Evolutionary conservation across 225 moss, liverwort and hornwort species (phyloP), one percentile per base, ranked within the genome.

Genomic region (Polytrichum formosum): DNA sequence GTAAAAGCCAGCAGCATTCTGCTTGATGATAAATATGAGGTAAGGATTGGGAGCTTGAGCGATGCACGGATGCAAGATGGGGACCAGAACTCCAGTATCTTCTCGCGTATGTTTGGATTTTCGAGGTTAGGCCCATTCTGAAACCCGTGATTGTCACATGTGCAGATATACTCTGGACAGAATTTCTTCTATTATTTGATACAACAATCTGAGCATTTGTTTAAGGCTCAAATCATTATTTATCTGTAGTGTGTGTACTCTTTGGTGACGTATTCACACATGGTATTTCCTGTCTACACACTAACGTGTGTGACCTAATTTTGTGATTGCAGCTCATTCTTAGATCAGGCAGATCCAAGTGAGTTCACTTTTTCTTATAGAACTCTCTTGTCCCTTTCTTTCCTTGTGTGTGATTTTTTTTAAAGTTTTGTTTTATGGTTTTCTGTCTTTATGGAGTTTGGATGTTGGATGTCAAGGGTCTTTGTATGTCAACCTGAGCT

Each of bases 21-120:
- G 1, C 85, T 97, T 59, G 93, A 97, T 71, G 96, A 97, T 55
- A 97, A 92, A 73, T 97, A 82, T 68, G 96, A 97, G 83, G 93
- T 97, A 54, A 85, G 93, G 70, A 83, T 97, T 30, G 96, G 93
- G 26, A 97, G 96, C 71, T 74, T 97, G 58, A 79, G 85, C 59
- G 93, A 97, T 31, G 78, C 87, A 59, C 82, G 89, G 67, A 72
- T 88, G 16, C 93, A 97, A 73, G 91, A 93, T 81, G 86, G 89
- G 56, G 96, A 97, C 33, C 71, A 84, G 27, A 88, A 92, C 53
- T 84, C 96, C 28, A 85, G 53, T 53, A 80, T 85, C 55, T 81
- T 97, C 22, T 84, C 92, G 28, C 87, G 92, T 64, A 80, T 97
- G 66, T 85, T 97, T 13, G 90, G 93, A 30, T 63, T 93, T 19